Evolutionary conservation across 257 asterid genomes (phyloP).

Genomic region (Solanum lignicaule): DNA sequence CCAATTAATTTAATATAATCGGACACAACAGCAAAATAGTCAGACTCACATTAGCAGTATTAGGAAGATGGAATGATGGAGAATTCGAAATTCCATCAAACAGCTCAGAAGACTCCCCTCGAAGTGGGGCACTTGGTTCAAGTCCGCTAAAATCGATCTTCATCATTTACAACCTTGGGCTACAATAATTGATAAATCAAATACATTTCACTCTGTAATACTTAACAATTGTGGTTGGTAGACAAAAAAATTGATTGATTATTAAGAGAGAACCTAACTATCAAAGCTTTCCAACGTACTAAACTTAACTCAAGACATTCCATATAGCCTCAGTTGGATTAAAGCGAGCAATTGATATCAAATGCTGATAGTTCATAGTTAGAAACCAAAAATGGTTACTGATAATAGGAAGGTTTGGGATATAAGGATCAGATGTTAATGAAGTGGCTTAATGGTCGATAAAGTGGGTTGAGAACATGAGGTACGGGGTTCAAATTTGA

Average conservation of each 20-base stretch:
- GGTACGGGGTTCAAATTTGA: not conserved
- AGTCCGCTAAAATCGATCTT: constrained; percentile 71
- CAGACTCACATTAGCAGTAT: constrained; percentile 45
- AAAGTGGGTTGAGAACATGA: not conserved
- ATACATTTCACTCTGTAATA: not conserved
- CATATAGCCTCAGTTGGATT: not conserved
- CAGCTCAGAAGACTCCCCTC: constrained; percentile 29
- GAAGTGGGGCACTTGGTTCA: constrained; percentile 43
- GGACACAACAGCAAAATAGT: not conserved
- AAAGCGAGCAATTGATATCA: not conserved
- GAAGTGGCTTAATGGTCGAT: not conserved
- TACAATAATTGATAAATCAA: not conserved
- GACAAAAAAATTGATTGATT: not conserved
- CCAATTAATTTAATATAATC: not conserved
- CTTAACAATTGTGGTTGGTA: not conserved
- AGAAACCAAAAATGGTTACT: not conserved
- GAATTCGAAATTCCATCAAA: constrained; percentile 30
- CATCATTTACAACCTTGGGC: constrained; percentile 36
- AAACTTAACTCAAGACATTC: not conserved
- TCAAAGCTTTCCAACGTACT: not conserved
- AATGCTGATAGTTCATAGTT: not conserved
- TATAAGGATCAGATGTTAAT: not conserved
- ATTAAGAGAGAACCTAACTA: not conserved
- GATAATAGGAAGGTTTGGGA: not conserved
- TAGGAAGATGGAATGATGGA: constrained; percentile 60